Percentiles rank a stretch among this genome's conserved stretches.
Evolutionary conservation across 1,139 yeast species (phyloP).

Genomic region (Candida tropicalis): DNA sequence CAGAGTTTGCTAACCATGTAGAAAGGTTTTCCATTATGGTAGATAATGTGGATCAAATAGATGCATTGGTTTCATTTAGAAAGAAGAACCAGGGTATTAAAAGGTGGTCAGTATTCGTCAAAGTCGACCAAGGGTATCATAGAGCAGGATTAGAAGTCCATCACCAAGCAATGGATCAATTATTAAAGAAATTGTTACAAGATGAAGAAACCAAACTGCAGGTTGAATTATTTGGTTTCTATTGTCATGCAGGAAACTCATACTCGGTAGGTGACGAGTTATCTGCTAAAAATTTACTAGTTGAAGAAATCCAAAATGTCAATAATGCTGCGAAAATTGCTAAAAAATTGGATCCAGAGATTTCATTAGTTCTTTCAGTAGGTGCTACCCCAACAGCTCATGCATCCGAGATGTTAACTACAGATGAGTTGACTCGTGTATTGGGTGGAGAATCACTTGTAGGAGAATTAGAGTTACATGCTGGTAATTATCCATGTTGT

Average conservation of each 20-base stretch:
- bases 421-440: constrained; percentile 20
- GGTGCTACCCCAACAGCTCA: constrained; percentile 88
- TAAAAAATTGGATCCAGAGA: constrained; percentile 26
- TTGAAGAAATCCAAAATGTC: constrained; percentile 60
- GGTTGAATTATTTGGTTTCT: constrained; percentile 64
- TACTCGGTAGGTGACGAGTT: constrained; percentile 52
- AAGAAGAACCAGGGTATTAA: constrained; percentile 20
- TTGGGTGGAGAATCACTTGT: constrained; percentile 31
- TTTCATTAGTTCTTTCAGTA: constrained; percentile 51
- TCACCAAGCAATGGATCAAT: constrained; percentile 27
- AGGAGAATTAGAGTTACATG: constrained; percentile 69
- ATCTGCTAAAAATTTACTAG: constrained; percentile 50
- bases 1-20: constrained; percentile 42
- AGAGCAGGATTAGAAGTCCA: constrained; percentile 60
- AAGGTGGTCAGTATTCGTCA: constrained; percentile 60
- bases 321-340: constrained; percentile 54
- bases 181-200: constrained; percentile 30
- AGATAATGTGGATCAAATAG: constrained; percentile 61
- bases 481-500: constrained; percentile 75
- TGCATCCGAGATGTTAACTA: constrained; percentile 44
- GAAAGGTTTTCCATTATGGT: constrained; percentile 58
- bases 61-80: constrained; percentile 42
- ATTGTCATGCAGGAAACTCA: constrained; percentile 81
- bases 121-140: constrained; percentile 61
- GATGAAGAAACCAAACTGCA: constrained; percentile 23